Percentiles rank a stretch among this genome's conserved stretches.
phyloP scores from a whole-genome alignment of 1,284 basidiomycete genomes.

The Coniophora puteana region DNA sequence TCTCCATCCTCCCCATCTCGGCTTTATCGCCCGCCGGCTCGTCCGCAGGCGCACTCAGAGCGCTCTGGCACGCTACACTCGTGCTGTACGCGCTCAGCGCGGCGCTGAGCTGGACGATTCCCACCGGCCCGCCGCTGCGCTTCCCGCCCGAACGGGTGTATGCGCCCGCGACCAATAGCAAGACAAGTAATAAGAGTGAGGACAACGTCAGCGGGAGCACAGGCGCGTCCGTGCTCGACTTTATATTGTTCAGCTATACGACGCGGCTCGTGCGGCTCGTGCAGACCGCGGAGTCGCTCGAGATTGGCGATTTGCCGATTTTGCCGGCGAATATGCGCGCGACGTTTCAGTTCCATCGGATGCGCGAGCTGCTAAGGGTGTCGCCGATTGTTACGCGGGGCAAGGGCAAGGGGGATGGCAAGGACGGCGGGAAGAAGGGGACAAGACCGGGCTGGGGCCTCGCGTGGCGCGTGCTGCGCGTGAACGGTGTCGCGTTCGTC shows the following conservation, averaged over 20 bases:
- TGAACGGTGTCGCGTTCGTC: slow-evolving; percentile 40
- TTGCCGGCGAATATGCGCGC: slow-evolving; percentile 71
- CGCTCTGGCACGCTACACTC: slow-evolving; percentile 22
- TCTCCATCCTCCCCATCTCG: slow-evolving; percentile 52
- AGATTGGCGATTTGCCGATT: slow-evolving; percentile 84
- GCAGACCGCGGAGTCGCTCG: slow-evolving; percentile 66
- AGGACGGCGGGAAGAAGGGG: too few relatives aligned
- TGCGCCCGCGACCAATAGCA: slow-evolving; percentile 60
- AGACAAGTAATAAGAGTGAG: slow-evolving; percentile 49
- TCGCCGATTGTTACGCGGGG: too few relatives aligned
- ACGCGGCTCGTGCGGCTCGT: slow-evolving; percentile 83
- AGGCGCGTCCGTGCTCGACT: slow-evolving; percentile 30
- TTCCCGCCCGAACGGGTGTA: slow-evolving; percentile 73
- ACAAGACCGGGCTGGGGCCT: slow-evolving; percentile 55
- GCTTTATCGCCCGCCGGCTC: slow-evolving; percentile 2
- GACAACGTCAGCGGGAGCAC: slow-evolving; percentile 67
- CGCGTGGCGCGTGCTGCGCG: slow-evolving; percentile 45
- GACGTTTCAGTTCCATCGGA: slow-evolving; percentile 42
- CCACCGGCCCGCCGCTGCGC: slow-evolving; percentile 70
- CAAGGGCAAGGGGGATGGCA: too few relatives aligned
- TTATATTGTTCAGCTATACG: slow-evolving; percentile 72
- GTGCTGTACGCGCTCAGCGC: slow-evolving; percentile 22
- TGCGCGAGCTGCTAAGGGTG: too few relatives aligned
- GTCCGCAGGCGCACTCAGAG: neutral
- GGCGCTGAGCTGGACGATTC: slow-evolving; percentile 54